Percentiles rank a stretch among this genome's conserved stretches.
Conservation (phyloP, 495 filamentous ascomycete genomes). For the Penicillium parvum region DNA sequence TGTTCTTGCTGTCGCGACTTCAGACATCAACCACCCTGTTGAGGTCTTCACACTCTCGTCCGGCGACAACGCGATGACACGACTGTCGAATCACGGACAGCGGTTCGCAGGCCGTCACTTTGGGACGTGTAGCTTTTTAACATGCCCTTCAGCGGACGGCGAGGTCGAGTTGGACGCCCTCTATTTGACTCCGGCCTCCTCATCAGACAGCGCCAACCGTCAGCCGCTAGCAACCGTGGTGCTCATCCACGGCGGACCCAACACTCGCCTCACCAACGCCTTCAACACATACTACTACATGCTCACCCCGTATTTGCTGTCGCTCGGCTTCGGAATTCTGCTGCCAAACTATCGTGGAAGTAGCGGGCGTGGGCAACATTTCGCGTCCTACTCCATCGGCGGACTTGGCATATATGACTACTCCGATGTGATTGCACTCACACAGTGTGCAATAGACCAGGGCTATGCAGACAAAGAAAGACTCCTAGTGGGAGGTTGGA, state of each 20-base stretch:
- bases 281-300: slow-evolving; percentile 23
- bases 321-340: slow-evolving; percentile 27
- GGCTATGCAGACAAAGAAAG: slow-evolving; percentile 22
- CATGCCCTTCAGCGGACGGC: slow-evolving; percentile 3
- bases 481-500: slow-evolving; percentile 26
- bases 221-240: slow-evolving; percentile 27
- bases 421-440: slow-evolving; percentile 24
- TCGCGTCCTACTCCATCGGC: slow-evolving; percentile 19
- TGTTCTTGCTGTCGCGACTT: slow-evolving; percentile 9
- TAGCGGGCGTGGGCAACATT: slow-evolving; percentile 24
- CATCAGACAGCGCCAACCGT: not conserved
- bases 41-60: slow-evolving; percentile 9
- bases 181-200: slow-evolving; percentile 4
- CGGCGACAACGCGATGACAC: slow-evolving; percentile 3
- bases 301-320: slow-evolving; percentile 23
- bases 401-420: slow-evolving; percentile 24
- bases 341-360: slow-evolving; percentile 30
- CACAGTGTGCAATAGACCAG: slow-evolving; percentile 20
- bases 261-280: slow-evolving; percentile 20
- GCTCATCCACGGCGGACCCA: slow-evolving; percentile 31
- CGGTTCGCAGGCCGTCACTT: slow-evolving; percentile 5
- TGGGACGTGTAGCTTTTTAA: slow-evolving; percentile 6
- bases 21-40: slow-evolving; percentile 4
- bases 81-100: slow-evolving; percentile 8
- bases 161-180: slow-evolving; percentile 6